These are phyloP conservation scores for Sarocladiaceae sp. DNA, from an alignment of 2,329 filamentous ascomycete genomes.

Conservation along the genomic window DNA sequence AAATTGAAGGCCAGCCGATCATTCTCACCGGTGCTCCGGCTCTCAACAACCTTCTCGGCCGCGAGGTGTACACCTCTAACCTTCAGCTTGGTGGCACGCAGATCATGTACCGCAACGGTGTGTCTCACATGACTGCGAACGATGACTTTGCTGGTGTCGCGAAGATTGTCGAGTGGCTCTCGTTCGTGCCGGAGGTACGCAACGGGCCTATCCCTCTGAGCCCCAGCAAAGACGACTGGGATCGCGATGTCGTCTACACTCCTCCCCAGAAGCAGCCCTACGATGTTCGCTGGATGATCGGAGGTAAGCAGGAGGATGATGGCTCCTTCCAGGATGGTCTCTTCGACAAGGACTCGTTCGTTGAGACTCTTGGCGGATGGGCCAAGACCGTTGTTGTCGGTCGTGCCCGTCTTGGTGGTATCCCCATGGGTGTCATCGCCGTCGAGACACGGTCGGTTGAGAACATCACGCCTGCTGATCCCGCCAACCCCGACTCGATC, in stretches of 20 bases:
- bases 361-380: slow-evolving; percentile 95
- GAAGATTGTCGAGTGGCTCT: slow-evolving; percentile 98
- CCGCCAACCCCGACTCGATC: slow-evolving; percentile 96
- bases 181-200: slow-evolving; percentile 94
- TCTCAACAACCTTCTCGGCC: slow-evolving; percentile 95
- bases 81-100: slow-evolving; percentile 99
- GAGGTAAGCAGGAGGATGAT: slow-evolving; percentile 72
- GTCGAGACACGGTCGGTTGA: slow-evolving; percentile 95
- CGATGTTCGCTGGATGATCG: slow-evolving; percentile 91
- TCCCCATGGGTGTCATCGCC: slow-evolving; percentile 95
- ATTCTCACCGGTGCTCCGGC: slow-evolving; percentile 96
- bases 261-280: slow-evolving; percentile 78
- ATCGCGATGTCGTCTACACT: slow-evolving; percentile 83
- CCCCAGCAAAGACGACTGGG: slow-evolving; percentile 79
- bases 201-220: slow-evolving; percentile 88
- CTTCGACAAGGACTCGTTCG: slow-evolving; percentile 94
- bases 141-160: slow-evolving; percentile 97
- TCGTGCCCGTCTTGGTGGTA: slow-evolving; percentile 91
- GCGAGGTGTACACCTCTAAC: slow-evolving; percentile 98
- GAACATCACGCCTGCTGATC: slow-evolving; percentile 93
- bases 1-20: slow-evolving; percentile 98
- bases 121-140: slow-evolving; percentile 96
- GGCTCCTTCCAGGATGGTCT: slow-evolving; percentile 73
- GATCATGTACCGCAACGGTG: slow-evolving; percentile 99
- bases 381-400: slow-evolving; percentile 94